phyloP scores from a whole-genome alignment of 257 asterid genomes.

The Petunia secreta region DNA sequence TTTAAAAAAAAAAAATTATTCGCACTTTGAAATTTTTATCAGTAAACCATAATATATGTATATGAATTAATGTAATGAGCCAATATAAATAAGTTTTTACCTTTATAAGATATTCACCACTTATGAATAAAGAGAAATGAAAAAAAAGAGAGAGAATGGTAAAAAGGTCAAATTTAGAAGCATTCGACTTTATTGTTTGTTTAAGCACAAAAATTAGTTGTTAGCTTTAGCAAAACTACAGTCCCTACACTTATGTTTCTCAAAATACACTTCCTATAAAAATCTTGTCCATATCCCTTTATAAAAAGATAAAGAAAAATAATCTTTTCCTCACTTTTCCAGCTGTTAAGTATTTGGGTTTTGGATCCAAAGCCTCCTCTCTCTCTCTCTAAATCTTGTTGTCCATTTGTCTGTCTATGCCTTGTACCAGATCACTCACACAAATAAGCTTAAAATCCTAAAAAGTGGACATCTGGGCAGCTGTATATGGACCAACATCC shows the following conservation, averaged over 20 bases:
- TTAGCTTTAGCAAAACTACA: neutral
- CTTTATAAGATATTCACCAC: neutral
- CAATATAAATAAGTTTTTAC: too few species aligned
- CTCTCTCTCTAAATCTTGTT: conserved; percentile 22
- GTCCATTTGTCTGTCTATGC: neutral
- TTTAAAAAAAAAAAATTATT: too few species aligned
- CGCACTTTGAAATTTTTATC: too few species aligned
- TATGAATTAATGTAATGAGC: too few species aligned
- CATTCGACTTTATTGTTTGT: neutral
- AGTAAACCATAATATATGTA: too few species aligned
- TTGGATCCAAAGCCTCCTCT: conserved; percentile 31
- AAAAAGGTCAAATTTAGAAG: neutral
- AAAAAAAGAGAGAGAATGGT: neutral
- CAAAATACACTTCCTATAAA: neutral
- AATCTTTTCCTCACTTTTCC: conserved; percentile 28
- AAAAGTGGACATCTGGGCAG: neutral
- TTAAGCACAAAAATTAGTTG: neutral
- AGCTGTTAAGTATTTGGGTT: neutral
- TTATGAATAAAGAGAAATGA: neutral
- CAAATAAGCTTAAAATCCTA: neutral
- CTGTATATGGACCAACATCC: neutral
- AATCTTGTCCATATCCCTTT: conserved; percentile 25
- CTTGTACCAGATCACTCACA: conserved; percentile 4
- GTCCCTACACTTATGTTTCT: conserved; percentile 10
- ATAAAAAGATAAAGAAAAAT: too few species aligned